Evolutionary conservation across 495 filamentous ascomycete species (phyloP).

Genomic region (Xylaria palmicola): DNA sequence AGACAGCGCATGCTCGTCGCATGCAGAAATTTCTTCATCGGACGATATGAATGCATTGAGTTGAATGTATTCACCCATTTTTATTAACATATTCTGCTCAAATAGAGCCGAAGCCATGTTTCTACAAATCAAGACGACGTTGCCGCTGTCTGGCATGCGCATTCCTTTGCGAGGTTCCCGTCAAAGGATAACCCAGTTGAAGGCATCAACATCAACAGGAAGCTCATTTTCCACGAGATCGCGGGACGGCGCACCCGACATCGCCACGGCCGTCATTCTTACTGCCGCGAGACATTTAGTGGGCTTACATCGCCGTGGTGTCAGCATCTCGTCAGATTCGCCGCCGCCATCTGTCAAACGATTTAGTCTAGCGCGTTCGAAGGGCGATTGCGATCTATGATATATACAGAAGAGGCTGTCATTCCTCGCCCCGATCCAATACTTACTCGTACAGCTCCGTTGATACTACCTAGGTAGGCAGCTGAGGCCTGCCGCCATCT

Average conservation of each 20-base stretch:
- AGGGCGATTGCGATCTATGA: too few relatives aligned
- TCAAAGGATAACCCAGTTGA: too few relatives aligned
- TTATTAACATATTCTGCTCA: background rate
- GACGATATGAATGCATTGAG: background rate
- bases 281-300: background rate
- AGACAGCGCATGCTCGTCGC: background rate
- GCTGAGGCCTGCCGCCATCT: background rate
- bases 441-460: background rate
- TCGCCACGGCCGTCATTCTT: slow-evolving; percentile 12
- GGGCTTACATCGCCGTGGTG: background rate
- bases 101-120: background rate
- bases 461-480: background rate
- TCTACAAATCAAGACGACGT: background rate
- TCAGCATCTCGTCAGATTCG: slow-evolving; percentile 1
- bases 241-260: background rate
- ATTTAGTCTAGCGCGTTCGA: too few relatives aligned
- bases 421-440: background rate
- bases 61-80: background rate
- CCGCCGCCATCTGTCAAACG: background rate
- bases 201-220: too few relatives aligned
- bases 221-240: background rate
- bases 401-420: too few relatives aligned
- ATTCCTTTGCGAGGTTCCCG: too few relatives aligned
- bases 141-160: background rate
- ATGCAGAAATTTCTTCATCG: background rate